A percentile compares a stretch with the other conserved stretches of the same genome.
Evolutionary conservation across 495 filamentous ascomycete species (phyloP).

Genomic region (Staphylotrichum tortipilum): DNA sequence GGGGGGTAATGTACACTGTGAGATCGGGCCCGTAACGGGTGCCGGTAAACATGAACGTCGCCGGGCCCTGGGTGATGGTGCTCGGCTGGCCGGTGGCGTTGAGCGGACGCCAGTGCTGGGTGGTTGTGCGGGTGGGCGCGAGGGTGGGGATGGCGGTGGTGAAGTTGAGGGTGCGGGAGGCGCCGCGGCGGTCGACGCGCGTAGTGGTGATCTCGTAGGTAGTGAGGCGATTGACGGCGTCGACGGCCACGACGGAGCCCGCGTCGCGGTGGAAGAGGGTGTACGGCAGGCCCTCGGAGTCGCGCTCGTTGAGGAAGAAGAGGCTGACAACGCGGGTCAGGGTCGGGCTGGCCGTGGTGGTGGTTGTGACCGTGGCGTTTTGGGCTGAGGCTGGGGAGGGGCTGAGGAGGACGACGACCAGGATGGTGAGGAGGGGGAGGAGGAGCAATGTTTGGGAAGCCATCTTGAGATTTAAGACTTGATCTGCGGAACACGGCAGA

Average conservation of each 20-base stretch:
- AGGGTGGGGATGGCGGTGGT: conserved; percentile 1
- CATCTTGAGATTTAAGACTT: too few species aligned
- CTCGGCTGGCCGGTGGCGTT: conserved; percentile 15
- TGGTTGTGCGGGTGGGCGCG: neutral
- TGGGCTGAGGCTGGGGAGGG: neutral
- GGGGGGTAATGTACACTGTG: conserved; percentile 5
- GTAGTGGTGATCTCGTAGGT: conserved; percentile 18
- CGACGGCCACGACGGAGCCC: conserved; percentile 16
- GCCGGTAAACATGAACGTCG: conserved; percentile 20
- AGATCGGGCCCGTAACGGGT: conserved; percentile 6
- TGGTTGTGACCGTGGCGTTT: neutral
- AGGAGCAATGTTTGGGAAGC: too few species aligned
- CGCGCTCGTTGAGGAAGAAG: conserved; percentile 24
- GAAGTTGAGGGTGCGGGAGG: neutral
- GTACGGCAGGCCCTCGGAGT: conserved; percentile 20
- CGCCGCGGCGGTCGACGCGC: neutral
- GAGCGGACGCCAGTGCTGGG: neutral
- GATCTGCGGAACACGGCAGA: too few species aligned
- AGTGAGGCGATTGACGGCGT: conserved; percentile 8
- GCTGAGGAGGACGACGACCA: neutral
- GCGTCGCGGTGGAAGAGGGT: conserved; percentile 15
- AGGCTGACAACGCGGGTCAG: conserved; percentile 15
- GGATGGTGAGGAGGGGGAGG: too few species aligned
- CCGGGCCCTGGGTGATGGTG: conserved; percentile 24
- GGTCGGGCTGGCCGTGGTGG: neutral